Base-by-base conservation (phyloP, 495 filamentous ascomycete species). In the Aspergillus incahuasiensis region DNA sequence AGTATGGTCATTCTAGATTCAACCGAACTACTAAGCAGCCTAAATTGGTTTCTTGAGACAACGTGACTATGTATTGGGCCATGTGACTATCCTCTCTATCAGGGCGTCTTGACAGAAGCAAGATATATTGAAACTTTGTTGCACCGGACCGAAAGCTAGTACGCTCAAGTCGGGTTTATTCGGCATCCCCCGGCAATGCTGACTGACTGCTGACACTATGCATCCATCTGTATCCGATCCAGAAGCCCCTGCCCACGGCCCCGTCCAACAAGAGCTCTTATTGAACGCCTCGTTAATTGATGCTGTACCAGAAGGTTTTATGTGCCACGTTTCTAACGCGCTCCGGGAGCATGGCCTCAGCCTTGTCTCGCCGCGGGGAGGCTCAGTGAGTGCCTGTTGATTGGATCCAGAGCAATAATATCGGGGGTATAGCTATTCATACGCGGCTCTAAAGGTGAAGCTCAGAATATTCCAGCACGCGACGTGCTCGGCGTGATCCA, bases 11-110 rank as follows among this genome's bases (percentile, higher is more conserved):
- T 35, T 28, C 25, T 28, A 28, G 3, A 35, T 35, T 12, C 34
- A 35, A 35, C 34, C 9, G 13, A 15, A 12, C 34, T 35, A 11
- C 9, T 11, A 28, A 3, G 4, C 32, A 15, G 12, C 8, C 32
- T 6, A 35, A 35, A 35, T 15, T 35, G 3, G 32, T 11, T 9
- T 42, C 19, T 3, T 13, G 22, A n/a, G 22, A 32, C 32, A 49
- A 39, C 47, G 32, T 49, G 47, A 20, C 25, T 21, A 49, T 16
- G 15, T 34, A 15, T 18, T 19, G 32, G 40, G 11, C 30, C 19
- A 39, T 50, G 48, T 50, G 46, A 49, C n/a, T 49, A 19, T 49
- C 30, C 43, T 46, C 21, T 11, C 5, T 28, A 28, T 28, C 25
- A 25, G n/a, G 7, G 22, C 21, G 7, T 46, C 8, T 35, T n/a